Evolutionary conservation across 1,284 basidiomycete species (phyloP).

Genomic region (Spongispora temasekensis): DNA sequence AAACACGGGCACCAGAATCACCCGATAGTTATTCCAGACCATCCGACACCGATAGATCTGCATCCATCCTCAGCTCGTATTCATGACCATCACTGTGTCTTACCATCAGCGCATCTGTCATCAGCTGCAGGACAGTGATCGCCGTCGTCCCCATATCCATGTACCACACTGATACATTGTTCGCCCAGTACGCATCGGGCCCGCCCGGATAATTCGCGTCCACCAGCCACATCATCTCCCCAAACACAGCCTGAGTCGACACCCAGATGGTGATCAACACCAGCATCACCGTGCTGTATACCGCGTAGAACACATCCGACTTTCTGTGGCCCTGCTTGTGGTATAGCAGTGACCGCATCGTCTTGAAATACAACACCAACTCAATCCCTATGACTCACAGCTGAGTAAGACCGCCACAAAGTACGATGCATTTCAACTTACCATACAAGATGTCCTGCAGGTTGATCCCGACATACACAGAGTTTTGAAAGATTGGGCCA

Average conservation of each 20-base stretch:
- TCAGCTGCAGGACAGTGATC: constrained; percentile 21
- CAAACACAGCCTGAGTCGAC: constrained; percentile 26
- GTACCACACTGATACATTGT: constrained; percentile 23
- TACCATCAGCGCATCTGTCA: constrained; percentile 33
- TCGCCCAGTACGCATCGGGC: constrained; percentile 17
- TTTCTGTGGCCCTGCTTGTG: not conserved
- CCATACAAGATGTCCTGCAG: constrained; percentile 29
- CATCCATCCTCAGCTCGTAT: not conserved
- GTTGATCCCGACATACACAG: constrained; percentile 31
- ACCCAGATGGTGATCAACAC: constrained; percentile 24
- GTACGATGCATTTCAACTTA: constrained; percentile 2
- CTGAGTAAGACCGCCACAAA: not conserved
- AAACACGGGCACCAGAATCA: constrained; percentile 20
- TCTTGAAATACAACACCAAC: constrained; percentile 27
- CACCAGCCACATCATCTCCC: constrained; percentile 28
- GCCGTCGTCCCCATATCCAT: constrained; percentile 24
- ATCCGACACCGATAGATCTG: constrained; percentile 27
- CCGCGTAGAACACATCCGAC: constrained; percentile 20
- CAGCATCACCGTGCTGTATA: constrained; percentile 29
- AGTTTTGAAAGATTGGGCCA: constrained; percentile 22
- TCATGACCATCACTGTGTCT: not conserved
- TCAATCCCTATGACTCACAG: constrained; percentile 18
- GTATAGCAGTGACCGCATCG: constrained; percentile 21
- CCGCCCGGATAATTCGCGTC: constrained; percentile 17
- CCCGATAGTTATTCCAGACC: constrained; percentile 17